Percentiles rank a stretch among this genome's conserved stretches.
These are phyloP conservation scores for Filobasidium floriforme DNA, from an alignment of 768 basidiomycete genomes.

Conservation along the genomic window DNA sequence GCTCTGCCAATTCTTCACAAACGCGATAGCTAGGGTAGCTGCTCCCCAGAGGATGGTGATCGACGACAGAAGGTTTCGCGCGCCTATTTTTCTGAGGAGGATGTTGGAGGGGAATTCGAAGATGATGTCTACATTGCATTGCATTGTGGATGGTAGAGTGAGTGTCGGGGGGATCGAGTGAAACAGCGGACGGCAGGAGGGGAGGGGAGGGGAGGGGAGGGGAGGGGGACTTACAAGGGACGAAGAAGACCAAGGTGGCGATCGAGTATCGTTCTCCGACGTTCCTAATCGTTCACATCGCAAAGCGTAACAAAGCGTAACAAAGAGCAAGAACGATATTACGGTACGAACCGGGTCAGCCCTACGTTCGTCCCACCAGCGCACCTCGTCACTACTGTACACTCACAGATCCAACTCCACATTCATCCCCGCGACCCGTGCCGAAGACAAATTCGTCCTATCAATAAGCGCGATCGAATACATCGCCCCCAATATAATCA, in stretches of 20 bases:
- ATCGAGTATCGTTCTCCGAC: conserved; percentile 42
- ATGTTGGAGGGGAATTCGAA: conserved; percentile 42
- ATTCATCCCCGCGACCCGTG: conserved; percentile 38
- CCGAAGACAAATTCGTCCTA: conserved; percentile 25
- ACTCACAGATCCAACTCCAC: conserved; percentile 26
- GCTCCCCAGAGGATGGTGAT: conserved; percentile 37
- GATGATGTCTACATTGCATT: conserved; percentile 31
- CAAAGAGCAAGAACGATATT: too few relatives aligned
- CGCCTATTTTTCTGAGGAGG: conserved; percentile 33
- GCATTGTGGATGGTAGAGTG: too few relatives aligned
- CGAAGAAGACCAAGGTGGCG: conserved; percentile 39
- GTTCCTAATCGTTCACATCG: too few relatives aligned
- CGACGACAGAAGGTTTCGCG: conserved; percentile 28
- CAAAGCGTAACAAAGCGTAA: too few relatives aligned
- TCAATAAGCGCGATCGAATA: conserved; percentile 15
- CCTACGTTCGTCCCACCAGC: not conserved
- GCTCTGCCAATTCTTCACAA: conserved; percentile 38
- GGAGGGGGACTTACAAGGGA: conserved; percentile 26
- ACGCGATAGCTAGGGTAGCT: conserved; percentile 37
- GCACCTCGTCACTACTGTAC: not conserved
- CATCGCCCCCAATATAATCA: conserved; percentile 25
- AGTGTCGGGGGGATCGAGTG: too few relatives aligned
- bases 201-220: not conserved
- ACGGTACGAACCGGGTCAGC: too few relatives aligned
- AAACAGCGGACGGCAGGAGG: not conserved